phyloP scores from a whole-genome alignment of 768 basidiomycete genomes.

The Boletus eberwhitei region DNA sequence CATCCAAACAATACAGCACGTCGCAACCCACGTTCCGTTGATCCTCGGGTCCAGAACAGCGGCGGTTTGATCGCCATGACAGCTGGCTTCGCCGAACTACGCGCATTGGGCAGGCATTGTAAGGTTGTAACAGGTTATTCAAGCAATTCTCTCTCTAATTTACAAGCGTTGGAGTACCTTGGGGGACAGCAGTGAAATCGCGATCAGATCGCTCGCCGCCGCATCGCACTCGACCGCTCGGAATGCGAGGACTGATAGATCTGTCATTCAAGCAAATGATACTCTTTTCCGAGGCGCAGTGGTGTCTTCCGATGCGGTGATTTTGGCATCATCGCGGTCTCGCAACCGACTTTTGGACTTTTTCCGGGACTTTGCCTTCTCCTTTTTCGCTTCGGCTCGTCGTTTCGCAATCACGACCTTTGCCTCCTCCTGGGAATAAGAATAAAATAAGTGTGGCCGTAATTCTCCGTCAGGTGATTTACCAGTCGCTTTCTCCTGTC shows the following conservation, averaged over 20 bases:
- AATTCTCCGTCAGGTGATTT: slow-evolving; percentile 19
- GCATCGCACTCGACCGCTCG: slow-evolving; percentile 11
- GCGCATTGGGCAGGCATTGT: slow-evolving; percentile 11
- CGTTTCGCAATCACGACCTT: slow-evolving; percentile 38
- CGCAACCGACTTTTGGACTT: slow-evolving; percentile 13
- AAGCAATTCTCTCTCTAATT: slow-evolving; percentile 14
- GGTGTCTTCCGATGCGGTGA: slow-evolving; percentile 8
- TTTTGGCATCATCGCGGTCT: slow-evolving; percentile 7
- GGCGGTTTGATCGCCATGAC: slow-evolving; percentile 20
- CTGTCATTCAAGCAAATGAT: slow-evolving; percentile 27
- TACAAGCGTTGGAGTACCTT: background rate
- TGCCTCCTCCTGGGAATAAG: slow-evolving; percentile 38
- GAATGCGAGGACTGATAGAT: slow-evolving; percentile 19
- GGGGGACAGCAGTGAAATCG: slow-evolving; percentile 10
- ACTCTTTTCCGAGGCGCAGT: slow-evolving; percentile 32
- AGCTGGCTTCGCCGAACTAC: slow-evolving; percentile 16
- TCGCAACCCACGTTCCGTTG: slow-evolving; percentile 4
- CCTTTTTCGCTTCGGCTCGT: slow-evolving; percentile 37
- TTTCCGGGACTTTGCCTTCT: slow-evolving; percentile 36
- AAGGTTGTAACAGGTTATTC: slow-evolving; percentile 4
- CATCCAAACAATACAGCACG: background rate
- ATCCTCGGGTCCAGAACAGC: slow-evolving; percentile 12
- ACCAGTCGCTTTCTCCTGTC: slow-evolving; percentile 40
- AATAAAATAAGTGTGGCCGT: slow-evolving; percentile 10
- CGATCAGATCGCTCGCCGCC: slow-evolving; percentile 26